A percentile compares a stretch with the other conserved stretches of the same genome.
Conservation (phyloP, 495 filamentous ascomycete species). For the Tuber brumale region DNA sequence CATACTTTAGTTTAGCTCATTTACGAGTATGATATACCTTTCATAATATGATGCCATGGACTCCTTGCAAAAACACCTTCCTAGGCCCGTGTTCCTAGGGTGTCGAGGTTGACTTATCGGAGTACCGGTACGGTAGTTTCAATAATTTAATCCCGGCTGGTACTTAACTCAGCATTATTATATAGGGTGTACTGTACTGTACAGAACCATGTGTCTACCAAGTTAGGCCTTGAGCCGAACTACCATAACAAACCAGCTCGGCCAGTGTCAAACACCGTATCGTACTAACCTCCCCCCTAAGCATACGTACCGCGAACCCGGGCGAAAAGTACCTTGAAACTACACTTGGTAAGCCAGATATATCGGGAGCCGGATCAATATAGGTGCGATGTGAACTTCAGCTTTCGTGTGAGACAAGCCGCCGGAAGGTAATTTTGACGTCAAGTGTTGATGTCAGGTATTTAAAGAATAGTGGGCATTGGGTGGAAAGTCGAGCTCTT, state of each 20-base stretch:
- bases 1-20: neutral
- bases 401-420: neutral
- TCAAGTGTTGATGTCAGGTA: neutral
- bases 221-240: neutral
- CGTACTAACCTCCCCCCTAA: neutral
- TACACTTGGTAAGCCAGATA: neutral
- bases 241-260: too few relatives aligned
- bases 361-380: neutral
- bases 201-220: neutral
- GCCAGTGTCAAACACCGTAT: neutral
- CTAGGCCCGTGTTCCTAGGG: neutral
- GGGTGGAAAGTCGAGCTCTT: neutral
- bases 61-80: neutral
- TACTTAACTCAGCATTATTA: neutral
- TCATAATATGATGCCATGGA: neutral
- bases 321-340: neutral
- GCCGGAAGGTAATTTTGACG: neutral
- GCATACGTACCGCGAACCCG: neutral
- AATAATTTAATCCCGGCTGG: neutral
- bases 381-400: neutral
- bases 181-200: neutral
- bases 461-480: neutral
- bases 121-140: neutral
- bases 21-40: too few relatives aligned
- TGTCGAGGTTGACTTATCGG: neutral